Base-by-base conservation (phyloP, 2,329 filamentous ascomycete species). In the Trichoderma lentiforme region DNA sequence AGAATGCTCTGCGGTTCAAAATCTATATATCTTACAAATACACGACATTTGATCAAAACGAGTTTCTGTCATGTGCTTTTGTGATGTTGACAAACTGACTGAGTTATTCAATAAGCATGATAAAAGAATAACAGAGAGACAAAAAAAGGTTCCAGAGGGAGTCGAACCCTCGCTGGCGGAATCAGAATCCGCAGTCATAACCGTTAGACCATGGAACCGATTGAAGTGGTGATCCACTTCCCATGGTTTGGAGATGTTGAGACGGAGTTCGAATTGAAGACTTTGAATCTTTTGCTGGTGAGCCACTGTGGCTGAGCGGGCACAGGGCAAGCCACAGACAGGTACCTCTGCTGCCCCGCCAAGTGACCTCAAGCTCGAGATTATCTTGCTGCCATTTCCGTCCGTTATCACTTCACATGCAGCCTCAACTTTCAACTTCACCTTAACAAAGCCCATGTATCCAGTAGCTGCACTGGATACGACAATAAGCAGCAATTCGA, bases 151-250 rank as follows among this genome's bases (percentile, higher is more conserved):
- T 66, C 63, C 62, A 57, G 71, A 63, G 71, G 71, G 71, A 73
- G 61, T 73, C 71, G 71, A 73, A 73, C 71, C 71, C 71, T 73
- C 71, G 71, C 71, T 73, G 71, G 68, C 71, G 71, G 71, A 73
- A 73, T 73, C 71, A 73, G 71, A 73, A 73, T 73, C 71, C 71
- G 71, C 68, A 73, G 71, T 73, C 71, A 73, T 73, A 51, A 71
- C 71, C 71, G 62, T 73, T 73, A 73, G 71, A 73, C 69, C 71
- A 73, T 63, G 62, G 57, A 68, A 73, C 68, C 71, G 15, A 6
- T 60, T 61, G 36, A 60, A 51, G n/a, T 14, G n/a, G 62, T 65
- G 62, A 65, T 65, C 62, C 62, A 65, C 62, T 65, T 65, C 62
- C 62, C 62, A 57, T 67, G 30, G 36, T 69, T 5, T 15, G 63